phyloP scores from a whole-genome alignment of 345 rosid species.

The Viola odorata region DNA sequence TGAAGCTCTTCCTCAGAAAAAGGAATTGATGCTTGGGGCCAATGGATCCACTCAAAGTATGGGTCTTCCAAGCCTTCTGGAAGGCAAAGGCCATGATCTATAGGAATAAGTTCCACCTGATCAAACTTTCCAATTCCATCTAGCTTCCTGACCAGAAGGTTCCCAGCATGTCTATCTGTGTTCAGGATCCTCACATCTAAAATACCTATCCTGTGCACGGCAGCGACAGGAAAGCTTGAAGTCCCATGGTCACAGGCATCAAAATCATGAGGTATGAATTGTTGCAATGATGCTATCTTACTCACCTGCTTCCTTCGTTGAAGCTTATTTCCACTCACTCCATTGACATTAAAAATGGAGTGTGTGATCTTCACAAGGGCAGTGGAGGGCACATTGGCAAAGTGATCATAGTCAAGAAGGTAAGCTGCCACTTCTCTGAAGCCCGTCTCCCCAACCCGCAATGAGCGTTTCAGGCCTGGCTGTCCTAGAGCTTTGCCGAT shows the following conservation, averaged over 20 bases:
- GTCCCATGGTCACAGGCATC: constrained; percentile 49
- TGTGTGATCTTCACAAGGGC: constrained; percentile 40
- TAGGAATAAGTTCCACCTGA: constrained; percentile 36
- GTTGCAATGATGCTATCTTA: constrained; percentile 43
- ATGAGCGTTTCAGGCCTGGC: constrained; percentile 40
- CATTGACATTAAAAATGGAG: constrained; percentile 33
- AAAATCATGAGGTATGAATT: constrained; percentile 41
- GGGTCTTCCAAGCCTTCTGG: constrained; percentile 45
- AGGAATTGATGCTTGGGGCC: constrained; percentile 49
- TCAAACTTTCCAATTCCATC: constrained; percentile 29
- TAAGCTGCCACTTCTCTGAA: constrained; percentile 44
- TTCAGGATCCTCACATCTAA: constrained; percentile 36
- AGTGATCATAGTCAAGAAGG: constrained; percentile 40
- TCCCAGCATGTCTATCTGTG: constrained; percentile 42
- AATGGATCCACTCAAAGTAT: constrained; percentile 43
- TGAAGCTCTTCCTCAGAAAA: constrained; percentile 40
- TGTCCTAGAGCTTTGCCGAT: constrained; percentile 40
- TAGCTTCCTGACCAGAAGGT: constrained; percentile 36
- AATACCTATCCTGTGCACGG: constrained; percentile 39
- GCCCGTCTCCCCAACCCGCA: constrained; percentile 42
- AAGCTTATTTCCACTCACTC: constrained; percentile 21
- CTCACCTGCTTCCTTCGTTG: constrained; percentile 23
- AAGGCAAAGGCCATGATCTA: constrained; percentile 45
- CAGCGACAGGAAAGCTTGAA: constrained; percentile 38
- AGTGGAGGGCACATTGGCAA: constrained; percentile 40